These are phyloP conservation scores for Gossypium davidsonii DNA, from an alignment of 441 rosid genomes.

Conservation along the genomic window DNA sequence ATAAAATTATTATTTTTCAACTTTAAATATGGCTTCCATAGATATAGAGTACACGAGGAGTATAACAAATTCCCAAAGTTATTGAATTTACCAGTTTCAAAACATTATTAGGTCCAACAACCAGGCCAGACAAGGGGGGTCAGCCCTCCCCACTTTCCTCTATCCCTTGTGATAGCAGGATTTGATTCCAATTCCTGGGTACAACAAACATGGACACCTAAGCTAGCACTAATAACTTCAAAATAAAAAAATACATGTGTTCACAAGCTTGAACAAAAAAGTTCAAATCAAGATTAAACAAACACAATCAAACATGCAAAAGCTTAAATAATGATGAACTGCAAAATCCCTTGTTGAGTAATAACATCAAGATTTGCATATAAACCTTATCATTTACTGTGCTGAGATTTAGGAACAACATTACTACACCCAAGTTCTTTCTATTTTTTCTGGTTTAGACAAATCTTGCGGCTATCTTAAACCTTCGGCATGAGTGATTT, in stretches of 20 bases:
- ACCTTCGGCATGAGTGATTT: neutral
- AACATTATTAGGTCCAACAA: neutral
- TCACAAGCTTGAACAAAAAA: neutral
- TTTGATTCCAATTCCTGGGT: neutral
- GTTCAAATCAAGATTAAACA: neutral
- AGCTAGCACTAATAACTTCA: neutral
- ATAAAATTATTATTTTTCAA: neutral
- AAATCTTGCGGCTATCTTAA: neutral
- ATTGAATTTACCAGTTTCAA: conserved; percentile 27
- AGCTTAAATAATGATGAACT: neutral
- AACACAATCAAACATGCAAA: neutral
- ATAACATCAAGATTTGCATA: neutral
- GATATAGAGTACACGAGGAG: neutral
- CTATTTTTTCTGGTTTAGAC: neutral
- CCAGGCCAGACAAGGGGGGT: neutral
- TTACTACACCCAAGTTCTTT: neutral
- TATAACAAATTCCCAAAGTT: conserved; percentile 1
- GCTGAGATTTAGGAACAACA: conserved; percentile 1
- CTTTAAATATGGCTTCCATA: neutral
- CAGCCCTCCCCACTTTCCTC: neutral
- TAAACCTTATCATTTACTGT: neutral
- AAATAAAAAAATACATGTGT: neutral
- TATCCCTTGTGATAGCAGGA: neutral
- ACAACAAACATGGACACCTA: neutral
- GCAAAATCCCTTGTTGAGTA: neutral